Base-by-base conservation (phyloP, 2,329 filamentous ascomycete genomes). In the Akanthomyces muscarius region DNA sequence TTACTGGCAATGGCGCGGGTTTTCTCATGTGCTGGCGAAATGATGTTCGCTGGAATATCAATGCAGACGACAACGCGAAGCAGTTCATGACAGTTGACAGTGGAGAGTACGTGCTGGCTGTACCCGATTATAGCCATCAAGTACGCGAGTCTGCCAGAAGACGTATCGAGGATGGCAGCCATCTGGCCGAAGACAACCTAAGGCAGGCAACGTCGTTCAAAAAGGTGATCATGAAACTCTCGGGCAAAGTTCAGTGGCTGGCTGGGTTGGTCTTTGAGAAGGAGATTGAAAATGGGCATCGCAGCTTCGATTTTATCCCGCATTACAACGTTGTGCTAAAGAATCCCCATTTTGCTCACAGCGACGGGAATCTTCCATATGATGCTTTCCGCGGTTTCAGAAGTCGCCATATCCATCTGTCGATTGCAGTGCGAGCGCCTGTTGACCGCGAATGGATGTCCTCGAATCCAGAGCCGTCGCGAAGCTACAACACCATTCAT, bases 1-100 rank as follows among this genome's bases (percentile, higher is more conserved):
- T 99, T 51, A 97, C 92, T 45, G 93, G 94, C 10, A 89, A 94
- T 68, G 95, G 95, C 45, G 93, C 93, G 41, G 95, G 95, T 5
- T 96, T 99, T 71, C 85, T 98, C 50, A 97, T 99, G 92, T 98
- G 96, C 74, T 99, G 94, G 94, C 89, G 95, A 59, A 96, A 92
- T 70, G 90, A 97, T 73, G 93, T 99, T 44, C 87, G 86, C 65
- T 96, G 92, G 86, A 89, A 89, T 65, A 87, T 99, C 58, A 90
- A 93, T 63, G 86, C 88, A 58, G 89, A 92, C 58, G 87, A 96
- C 68, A 91, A 99, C 69, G 93, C 95, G 0, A 91, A 90, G 72
- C 89, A 90, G 64, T 96, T 99, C 76, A 96, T 99, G 89, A 92
- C 89, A 1, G 92, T 99, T 4, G 91, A 96, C 66, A 97, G 94